Evolutionary conservation across 2,329 filamentous ascomycete species (phyloP), one percentile per base, ranked within the genome.

Genomic region (Apiospora rasikravindrae): DNA sequence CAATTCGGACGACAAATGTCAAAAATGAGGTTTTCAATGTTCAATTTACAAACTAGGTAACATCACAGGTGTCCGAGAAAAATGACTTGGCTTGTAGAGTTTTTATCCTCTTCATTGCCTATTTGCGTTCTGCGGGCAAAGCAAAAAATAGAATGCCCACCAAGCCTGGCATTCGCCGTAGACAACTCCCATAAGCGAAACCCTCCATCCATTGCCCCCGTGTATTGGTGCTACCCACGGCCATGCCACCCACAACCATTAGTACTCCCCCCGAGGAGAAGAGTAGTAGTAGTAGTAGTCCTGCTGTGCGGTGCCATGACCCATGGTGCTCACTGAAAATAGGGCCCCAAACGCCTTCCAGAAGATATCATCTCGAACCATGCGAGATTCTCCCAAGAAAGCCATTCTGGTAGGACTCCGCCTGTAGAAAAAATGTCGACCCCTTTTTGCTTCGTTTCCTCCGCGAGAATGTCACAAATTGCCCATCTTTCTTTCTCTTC

Each of bases 81-180:
- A 40, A 64, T 24, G 57, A 40, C 57, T 64, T 24, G 57, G n/a
- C 57, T 40, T 64, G 57, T 22, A 71, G 70, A 71, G 42, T 57
- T 69, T 71, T 71, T 67, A 71, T n/a, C 45, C 70, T 71, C 53
- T 71, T 71, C 33, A 47, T 47, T 71, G 68, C 71, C 71, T 72
- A 72, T 72, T 70, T 72, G 69, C 71, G 71, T 64, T 47, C 42
- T 72, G 71, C 69, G 71, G 71, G 61, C 67, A 68, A 68, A 68
- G 57, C 47, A 70, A 64, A 64, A 51, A 51, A 33, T 4, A 37
- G 29, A 24, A 64, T 64, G 68, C 71, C 57, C 70, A 42, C 44
- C 66, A 40, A 40, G 53, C 61, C 24, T 67, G 26, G 51, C 51
- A 53, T 37, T 53, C 49, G 24, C 42, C 57, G n/a, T 47, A 42